Percentiles rank a stretch among this genome's conserved stretches.
phyloP scores from a whole-genome alignment of 2,329 filamentous ascomycete genomes.

The Fusarium solani-melongenae region DNA sequence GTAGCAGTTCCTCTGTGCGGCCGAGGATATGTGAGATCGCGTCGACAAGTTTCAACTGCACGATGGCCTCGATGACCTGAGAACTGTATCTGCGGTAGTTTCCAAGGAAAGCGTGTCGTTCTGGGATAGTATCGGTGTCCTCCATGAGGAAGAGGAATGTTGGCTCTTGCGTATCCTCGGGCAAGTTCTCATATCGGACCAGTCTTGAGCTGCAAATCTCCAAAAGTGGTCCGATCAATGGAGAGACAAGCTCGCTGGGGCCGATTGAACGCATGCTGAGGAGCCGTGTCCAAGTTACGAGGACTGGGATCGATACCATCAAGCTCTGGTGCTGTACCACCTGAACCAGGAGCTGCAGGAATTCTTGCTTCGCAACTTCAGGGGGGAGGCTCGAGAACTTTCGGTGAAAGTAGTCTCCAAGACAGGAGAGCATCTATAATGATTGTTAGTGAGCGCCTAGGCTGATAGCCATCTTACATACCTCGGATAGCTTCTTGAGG shows the following conservation, averaged over 20 bases:
- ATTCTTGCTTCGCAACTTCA: conserved; percentile 74
- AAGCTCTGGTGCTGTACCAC: conserved; percentile 89
- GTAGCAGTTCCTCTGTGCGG: conserved; percentile 78
- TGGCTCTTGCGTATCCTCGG: conserved; percentile 82
- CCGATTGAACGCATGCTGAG: conserved; percentile 78
- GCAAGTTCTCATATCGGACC: conserved; percentile 87
- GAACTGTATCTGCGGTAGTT: conserved; percentile 95
- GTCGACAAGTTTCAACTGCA: conserved; percentile 82
- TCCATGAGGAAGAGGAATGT: conserved; percentile 87
- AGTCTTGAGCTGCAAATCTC: conserved; percentile 86
- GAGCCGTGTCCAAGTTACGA: conserved; percentile 90
- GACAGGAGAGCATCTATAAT: conserved; percentile 80
- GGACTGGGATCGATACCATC: conserved; percentile 90
- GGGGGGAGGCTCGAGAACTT: conserved; percentile 75
- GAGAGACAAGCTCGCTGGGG: conserved; percentile 68
- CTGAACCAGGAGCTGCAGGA: conserved; percentile 82
- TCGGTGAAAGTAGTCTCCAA: conserved; percentile 86
- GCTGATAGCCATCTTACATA: conserved; percentile 51
- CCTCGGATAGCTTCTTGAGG: conserved; percentile 94
- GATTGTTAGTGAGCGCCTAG: not conserved
- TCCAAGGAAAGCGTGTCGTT: conserved; percentile 92
- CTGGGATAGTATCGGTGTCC: conserved; percentile 94
- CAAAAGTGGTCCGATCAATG: conserved; percentile 78
- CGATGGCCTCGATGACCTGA: conserved; percentile 87
- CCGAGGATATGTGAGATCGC: conserved; percentile 89